A percentile compares a stretch with the other conserved stretches of the same genome.
These are phyloP conservation scores for Ligustrum vulgare DNA, from an alignment of 257 asterid species.

Conservation along the genomic window DNA sequence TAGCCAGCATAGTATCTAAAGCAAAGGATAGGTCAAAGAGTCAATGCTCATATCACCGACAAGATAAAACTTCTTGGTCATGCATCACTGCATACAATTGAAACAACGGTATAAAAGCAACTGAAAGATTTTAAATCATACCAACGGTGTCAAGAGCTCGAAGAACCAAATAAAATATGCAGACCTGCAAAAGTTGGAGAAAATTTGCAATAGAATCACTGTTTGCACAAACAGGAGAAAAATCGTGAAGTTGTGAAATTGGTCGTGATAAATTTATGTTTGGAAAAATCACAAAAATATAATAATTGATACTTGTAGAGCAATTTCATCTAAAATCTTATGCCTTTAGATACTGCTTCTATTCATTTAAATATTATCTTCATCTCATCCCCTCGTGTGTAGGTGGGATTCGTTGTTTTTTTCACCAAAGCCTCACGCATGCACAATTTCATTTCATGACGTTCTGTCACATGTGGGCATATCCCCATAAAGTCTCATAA, in stretches of 20 bases:
- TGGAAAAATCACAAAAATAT: not conserved
- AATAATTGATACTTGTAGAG: not conserved
- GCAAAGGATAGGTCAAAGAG: not conserved
- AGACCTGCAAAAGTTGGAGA: constrained; percentile 55
- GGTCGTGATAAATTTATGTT: not conserved
- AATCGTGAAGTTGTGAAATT: not conserved
- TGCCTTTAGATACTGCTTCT: not conserved
- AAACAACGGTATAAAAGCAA: not conserved
- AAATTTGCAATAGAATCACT: not conserved
- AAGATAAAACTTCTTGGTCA: not conserved
- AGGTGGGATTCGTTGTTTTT: no score
- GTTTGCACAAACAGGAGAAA: not conserved
- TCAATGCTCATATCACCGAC: not conserved
- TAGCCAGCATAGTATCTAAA: not conserved
- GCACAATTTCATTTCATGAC: no score
- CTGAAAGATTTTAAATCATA: constrained; percentile 37
- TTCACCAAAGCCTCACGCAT: no score
- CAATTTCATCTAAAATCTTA: not conserved
- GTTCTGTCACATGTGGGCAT: no score
- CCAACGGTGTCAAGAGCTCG: constrained; percentile 99
- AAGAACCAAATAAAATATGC: constrained; percentile 97
- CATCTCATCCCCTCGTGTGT: not conserved
- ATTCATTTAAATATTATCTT: no score
- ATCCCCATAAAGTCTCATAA: no score
- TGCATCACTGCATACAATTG: not conserved